phyloP scores from a whole-genome alignment of 768 basidiomycete species.

The Sporobolomyces roseus region DNA sequence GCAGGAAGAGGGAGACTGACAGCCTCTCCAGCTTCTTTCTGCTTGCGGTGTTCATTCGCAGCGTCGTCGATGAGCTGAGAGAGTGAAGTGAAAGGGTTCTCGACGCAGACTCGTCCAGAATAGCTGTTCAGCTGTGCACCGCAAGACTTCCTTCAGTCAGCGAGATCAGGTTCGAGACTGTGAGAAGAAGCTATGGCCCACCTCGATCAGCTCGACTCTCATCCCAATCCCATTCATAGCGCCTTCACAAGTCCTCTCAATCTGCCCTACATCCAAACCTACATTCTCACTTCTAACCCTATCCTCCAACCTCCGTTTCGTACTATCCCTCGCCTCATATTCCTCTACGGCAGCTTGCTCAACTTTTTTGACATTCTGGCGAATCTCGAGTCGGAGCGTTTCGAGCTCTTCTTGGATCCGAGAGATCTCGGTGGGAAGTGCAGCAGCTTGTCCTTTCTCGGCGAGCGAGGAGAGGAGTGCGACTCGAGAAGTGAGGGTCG shows the following conservation, averaged over 20 bases:
- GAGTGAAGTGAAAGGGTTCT: conserved; percentile 28
- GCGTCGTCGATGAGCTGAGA: conserved; percentile 16
- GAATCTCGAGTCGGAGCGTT: not conserved
- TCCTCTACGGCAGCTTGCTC: conserved; percentile 19
- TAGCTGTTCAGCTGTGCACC: conserved; percentile 7
- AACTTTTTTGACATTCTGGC: not conserved
- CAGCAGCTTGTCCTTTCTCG: not conserved
- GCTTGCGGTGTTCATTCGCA: not conserved
- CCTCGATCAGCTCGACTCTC: conserved; percentile 10
- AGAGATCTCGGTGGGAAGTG: conserved; percentile 1
- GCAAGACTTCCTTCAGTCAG: not conserved
- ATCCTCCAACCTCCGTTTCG: conserved; percentile 20
- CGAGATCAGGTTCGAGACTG: too few species aligned
- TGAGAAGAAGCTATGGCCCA: not conserved
- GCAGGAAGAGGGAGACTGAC: not conserved
- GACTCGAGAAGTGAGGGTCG: not conserved
- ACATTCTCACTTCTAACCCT: conserved; percentile 28
- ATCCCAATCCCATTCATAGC: conserved; percentile 9
- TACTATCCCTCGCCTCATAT: conserved; percentile 23
- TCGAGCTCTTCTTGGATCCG: not conserved
- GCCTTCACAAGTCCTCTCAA: conserved; percentile 10
- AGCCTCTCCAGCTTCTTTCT: not conserved
- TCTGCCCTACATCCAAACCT: conserved; percentile 1
- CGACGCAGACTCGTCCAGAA: conserved; percentile 18
- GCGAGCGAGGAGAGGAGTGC: not conserved